These are phyloP conservation scores for Trypethelium eluteriae DNA, from an alignment of 495 filamentous ascomycete species.

Conservation along the genomic window DNA sequence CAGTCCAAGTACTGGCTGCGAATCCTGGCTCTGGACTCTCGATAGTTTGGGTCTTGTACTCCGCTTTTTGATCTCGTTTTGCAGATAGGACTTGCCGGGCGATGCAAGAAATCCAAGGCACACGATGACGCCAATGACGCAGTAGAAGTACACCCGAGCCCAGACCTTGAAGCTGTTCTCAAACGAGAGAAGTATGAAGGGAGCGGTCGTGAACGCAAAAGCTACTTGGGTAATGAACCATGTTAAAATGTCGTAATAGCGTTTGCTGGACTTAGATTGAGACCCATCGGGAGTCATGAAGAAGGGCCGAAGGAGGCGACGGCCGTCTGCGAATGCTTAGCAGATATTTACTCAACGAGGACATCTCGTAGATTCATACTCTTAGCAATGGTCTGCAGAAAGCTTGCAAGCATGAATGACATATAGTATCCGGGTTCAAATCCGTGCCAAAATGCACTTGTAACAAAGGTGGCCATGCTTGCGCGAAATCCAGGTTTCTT, in stretches of 20 bases:
- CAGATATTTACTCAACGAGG: neutral
- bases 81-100: slow-evolving; percentile 59
- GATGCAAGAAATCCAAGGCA: slow-evolving; percentile 71
- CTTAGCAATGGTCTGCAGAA: slow-evolving; percentile 89
- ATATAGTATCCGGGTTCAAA: slow-evolving; percentile 97
- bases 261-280: slow-evolving; percentile 60
- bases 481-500: slow-evolving; percentile 96
- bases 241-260: slow-evolving; percentile 77
- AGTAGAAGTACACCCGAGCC: slow-evolving; percentile 85
- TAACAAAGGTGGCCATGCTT: slow-evolving; percentile 86
- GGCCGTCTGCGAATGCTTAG: slow-evolving; percentile 55
- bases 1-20: slow-evolving; percentile 54
- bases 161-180: slow-evolving; percentile 61
- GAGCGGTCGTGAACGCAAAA: slow-evolving; percentile 71
- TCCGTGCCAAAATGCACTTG: slow-evolving; percentile 94
- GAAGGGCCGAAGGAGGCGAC: slow-evolving; percentile 84
- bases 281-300: slow-evolving; percentile 72
- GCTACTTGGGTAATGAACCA: slow-evolving; percentile 73
- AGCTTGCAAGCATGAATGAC: slow-evolving; percentile 76
- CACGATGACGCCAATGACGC: slow-evolving; percentile 54
- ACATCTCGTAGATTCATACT: slow-evolving; percentile 45
- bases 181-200: slow-evolving; percentile 76
- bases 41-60: slow-evolving; percentile 28
- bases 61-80: slow-evolving; percentile 52
- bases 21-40: slow-evolving; percentile 30